A percentile compares a stretch with the other conserved stretches of the same genome.
phyloP scores from a whole-genome alignment of 2,329 filamentous ascomycete genomes.

The Colletotrichum euphorbiae region DNA sequence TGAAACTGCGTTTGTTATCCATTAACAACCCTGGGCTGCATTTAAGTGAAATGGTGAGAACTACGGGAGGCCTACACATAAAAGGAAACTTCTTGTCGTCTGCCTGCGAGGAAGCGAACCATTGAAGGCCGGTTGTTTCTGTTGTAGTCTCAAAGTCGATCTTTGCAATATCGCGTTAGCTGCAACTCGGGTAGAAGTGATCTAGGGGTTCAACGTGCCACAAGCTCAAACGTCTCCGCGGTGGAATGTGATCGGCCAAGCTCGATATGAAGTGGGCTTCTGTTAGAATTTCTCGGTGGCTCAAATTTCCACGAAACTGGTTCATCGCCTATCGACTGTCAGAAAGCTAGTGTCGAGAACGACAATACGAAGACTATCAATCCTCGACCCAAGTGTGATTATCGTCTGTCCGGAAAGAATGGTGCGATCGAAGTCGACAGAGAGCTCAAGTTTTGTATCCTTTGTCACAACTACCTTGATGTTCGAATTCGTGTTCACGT shows the following conservation, averaged over 20 bases:
- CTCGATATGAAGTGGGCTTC: not conserved
- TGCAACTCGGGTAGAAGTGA: too few relatives aligned
- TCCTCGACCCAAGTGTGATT: slow-evolving; percentile 72
- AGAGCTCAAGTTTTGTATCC: slow-evolving; percentile 84
- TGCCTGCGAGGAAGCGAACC: slow-evolving; percentile 92
- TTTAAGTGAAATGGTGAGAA: not conserved
- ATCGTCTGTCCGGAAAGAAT: slow-evolving; percentile 72
- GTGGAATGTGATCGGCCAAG: not conserved
- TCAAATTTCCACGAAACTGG: not conserved
- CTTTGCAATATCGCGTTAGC: slow-evolving; percentile 46
- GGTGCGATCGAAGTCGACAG: slow-evolving; percentile 85
- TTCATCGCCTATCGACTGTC: not conserved
- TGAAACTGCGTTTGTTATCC: slow-evolving; percentile 62
- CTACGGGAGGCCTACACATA: slow-evolving; percentile 66
- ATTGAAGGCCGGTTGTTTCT: slow-evolving; percentile 91
- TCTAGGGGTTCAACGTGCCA: not conserved
- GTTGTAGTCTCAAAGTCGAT: slow-evolving; percentile 85
- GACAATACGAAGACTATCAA: not conserved
- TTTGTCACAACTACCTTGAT: slow-evolving; percentile 87
- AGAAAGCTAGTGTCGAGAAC: slow-evolving; percentile 16
- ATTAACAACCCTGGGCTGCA: not conserved
- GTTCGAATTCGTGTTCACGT: slow-evolving; percentile 92
- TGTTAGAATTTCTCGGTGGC: not conserved
- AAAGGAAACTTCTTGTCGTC: slow-evolving; percentile 95
- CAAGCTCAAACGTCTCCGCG: not conserved